These are phyloP conservation scores for Coemansia reversa DNA, from an alignment of 192 early-diverging fungal genomes.

Conservation along the genomic window DNA sequence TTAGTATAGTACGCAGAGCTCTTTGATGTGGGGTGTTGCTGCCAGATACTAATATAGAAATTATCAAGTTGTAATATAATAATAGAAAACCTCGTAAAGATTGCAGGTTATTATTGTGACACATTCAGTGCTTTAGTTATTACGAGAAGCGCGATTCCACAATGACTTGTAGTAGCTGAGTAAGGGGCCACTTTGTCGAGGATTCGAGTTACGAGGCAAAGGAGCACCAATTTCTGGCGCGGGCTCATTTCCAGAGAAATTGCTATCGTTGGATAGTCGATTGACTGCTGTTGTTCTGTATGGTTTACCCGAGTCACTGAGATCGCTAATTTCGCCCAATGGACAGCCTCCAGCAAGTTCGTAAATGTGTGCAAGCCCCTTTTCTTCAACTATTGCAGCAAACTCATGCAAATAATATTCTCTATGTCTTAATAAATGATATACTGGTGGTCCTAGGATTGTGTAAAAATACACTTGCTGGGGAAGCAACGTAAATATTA, in stretches of 20 bases:
- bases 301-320: slow-evolving; percentile 25
- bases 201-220: slow-evolving; percentile 10
- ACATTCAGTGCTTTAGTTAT: too few species aligned
- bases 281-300: background rate
- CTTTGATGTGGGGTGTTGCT: background rate
- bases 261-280: slow-evolving; percentile 9
- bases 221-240: slow-evolving; percentile 15
- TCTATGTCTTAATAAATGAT: slow-evolving; percentile 14
- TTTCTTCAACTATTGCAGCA: slow-evolving; percentile 23
- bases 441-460: slow-evolving; percentile 32
- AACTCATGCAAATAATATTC: slow-evolving; percentile 27
- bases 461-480: slow-evolving; percentile 46
- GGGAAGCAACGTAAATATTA: slow-evolving; percentile 26
- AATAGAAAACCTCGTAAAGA: too few species aligned
- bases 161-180: slow-evolving; percentile 11
- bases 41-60: too few species aligned
- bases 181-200: slow-evolving; percentile 18
- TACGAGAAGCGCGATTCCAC: slow-evolving; percentile 2
- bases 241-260: slow-evolving; percentile 31
- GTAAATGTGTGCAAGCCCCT: slow-evolving; percentile 32
- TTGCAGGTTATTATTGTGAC: too few species aligned
- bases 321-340: slow-evolving; percentile 31
- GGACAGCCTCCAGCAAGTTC: slow-evolving; percentile 36
- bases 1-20: background rate
- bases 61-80: too few species aligned